Percentiles rank a stretch among this genome's conserved stretches.
Evolutionary conservation across 202 grass and related monocot genomes (phyloP).

Genomic region (Cymbopogon flexuosus): DNA sequence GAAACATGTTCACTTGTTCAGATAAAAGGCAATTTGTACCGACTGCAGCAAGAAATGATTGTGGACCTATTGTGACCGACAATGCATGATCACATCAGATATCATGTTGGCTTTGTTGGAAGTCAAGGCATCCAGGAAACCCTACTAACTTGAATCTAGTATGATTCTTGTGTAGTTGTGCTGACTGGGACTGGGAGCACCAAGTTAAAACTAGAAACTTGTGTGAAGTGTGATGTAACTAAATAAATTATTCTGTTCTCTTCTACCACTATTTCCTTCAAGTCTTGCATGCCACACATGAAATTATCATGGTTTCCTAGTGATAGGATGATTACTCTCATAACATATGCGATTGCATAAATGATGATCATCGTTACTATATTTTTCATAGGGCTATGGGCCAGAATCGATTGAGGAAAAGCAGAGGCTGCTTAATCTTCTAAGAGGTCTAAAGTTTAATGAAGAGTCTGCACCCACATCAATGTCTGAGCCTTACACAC

Average conservation of each 20-base stretch:
- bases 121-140: constrained; percentile 3
- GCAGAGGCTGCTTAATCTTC: constrained; percentile 81
- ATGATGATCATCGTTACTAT: neutral
- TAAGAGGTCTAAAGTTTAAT: constrained; percentile 84
- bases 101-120: neutral
- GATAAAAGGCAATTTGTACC: neutral
- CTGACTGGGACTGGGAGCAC: too few relatives aligned
- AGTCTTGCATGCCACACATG: neutral
- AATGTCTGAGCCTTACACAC: constrained; percentile 65
- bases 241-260: neutral
- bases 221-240: neutral
- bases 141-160: neutral
- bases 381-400: constrained; percentile 78
- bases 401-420: constrained; percentile 94
- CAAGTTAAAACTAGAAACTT: too few relatives aligned
- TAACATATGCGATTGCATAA: neutral
- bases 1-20: neutral
- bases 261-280: neutral
- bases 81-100: neutral
- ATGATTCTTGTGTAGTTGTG: neutral
- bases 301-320: neutral
- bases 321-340: neutral
- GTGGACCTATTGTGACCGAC: neutral
- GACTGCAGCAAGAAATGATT: neutral
- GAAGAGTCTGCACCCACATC: constrained; percentile 47